phyloP scores from a whole-genome alignment of 768 basidiomycete species.

The button mushroom (Agaricus bisporus) region DNA sequence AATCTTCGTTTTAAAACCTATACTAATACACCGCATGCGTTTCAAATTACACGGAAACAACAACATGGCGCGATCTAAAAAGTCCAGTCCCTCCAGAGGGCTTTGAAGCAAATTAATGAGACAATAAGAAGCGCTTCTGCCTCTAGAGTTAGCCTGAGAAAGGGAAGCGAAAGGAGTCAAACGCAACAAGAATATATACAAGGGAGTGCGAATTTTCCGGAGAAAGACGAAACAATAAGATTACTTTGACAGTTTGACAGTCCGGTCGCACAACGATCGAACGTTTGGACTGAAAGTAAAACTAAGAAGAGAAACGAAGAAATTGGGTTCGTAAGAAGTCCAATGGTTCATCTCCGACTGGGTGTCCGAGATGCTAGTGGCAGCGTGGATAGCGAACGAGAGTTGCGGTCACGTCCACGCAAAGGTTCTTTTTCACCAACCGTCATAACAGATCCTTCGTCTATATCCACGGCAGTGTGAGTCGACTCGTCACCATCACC shows the following conservation, averaged over 20 bases:
- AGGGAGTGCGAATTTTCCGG: slow-evolving; percentile 3
- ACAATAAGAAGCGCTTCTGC: slow-evolving; percentile 42
- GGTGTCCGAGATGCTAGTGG: slow-evolving; percentile 7
- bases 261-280: slow-evolving; percentile 1
- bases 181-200: not conserved
- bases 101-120: not conserved
- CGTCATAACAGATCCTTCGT: slow-evolving; percentile 21
- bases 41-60: slow-evolving; percentile 5
- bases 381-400: slow-evolving; percentile 34
- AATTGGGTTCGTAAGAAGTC: not conserved
- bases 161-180: not conserved
- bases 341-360: slow-evolving; percentile 1
- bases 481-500: slow-evolving; percentile 31
- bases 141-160: slow-evolving; percentile 9
- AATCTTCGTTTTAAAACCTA: not conserved
- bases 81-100: slow-evolving; percentile 8
- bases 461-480: slow-evolving; percentile 31
- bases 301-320: not conserved
- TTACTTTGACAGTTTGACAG: not conserved
- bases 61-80: slow-evolving; percentile 7
- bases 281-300: not conserved
- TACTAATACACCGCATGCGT: slow-evolving; percentile 8
- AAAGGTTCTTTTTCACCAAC: slow-evolving; percentile 16
- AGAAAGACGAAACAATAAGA: slow-evolving; percentile 7
- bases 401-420: slow-evolving; percentile 6